Evolutionary conservation across 2,329 filamentous ascomycete genomes (phyloP), one percentile per base, ranked within the genome.

Genomic region (Botrytis cinerea): DNA sequence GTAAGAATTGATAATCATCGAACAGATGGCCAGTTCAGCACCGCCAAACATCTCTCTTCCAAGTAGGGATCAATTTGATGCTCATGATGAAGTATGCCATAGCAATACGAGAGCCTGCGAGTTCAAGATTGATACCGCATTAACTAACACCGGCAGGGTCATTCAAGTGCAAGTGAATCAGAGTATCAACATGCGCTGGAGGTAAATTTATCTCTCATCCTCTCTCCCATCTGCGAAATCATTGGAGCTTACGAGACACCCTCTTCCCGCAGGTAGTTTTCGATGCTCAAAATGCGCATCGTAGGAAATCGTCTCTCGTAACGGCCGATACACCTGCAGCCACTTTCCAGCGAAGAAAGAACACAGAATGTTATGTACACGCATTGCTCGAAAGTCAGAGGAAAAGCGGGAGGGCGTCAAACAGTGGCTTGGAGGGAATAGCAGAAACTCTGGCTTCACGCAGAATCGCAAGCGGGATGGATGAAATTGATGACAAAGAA

Each of bases 301-400:
- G 90, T 35, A 87, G 90, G 74, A 92, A 92, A 82, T 91, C 89
- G 78, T 92, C 90, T 20, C 84, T 92, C 67, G 87, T 91, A 20
- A 80, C 85, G 7, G 83, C 83, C 67, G 88, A 91, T 45, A 78
- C 83, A 4, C 78, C 82, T 25, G 75, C 79, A 12, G 84, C 84
- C 8, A 76, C 83, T 69, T 78, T 84, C 16, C 80, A 79, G 10
- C 78, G 80, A 60, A 78, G 81, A 45, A 81, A 82, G 74, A 85
- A 85, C 76, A 87, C 87, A 20, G 87, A 90, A 78, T 92, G 90
- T 77, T 85, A 91, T 54, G 90, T 92, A 46, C 90, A 92, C 79
- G 87, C 90, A 73, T 85, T 91, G 69, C 84, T 92, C 75, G 89
- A 91, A 71, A 85, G 82, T 64, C 88, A 91, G 78, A 84, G 84